phyloP scores from a whole-genome alignment of 306 rosid genomes.

The Cyamopsis tetragonoloba region DNA sequence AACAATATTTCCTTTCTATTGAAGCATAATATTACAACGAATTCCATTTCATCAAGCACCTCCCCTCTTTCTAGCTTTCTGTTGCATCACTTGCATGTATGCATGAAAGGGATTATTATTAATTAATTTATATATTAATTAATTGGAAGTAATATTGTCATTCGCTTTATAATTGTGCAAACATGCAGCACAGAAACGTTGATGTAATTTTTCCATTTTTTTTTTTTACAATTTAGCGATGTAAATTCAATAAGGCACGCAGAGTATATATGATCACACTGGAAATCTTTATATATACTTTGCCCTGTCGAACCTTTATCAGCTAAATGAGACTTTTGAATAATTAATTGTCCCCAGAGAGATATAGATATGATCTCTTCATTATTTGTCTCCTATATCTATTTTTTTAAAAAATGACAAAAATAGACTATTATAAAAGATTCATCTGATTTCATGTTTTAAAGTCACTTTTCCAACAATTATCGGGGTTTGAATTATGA shows the following conservation, averaged over 20 bases:
- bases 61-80: background rate
- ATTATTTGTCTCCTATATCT: too few species aligned
- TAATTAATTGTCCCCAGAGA: background rate
- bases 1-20: background rate
- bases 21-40: conserved; percentile 1
- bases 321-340: conserved; percentile 1
- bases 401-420: too few species aligned
- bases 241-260: background rate
- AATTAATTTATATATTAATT: conserved; percentile 3
- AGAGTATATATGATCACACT: conserved; percentile 1
- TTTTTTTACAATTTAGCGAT: conserved; percentile 17
- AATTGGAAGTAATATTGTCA: conserved; percentile 22
- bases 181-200: too few species aligned
- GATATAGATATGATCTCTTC: background rate
- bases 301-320: background rate
- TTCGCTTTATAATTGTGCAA: conserved; percentile 22
- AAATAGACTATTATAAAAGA: too few species aligned
- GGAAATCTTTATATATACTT: background rate
- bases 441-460: too few species aligned
- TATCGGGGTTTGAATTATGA: too few species aligned
- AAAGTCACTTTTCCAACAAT: too few species aligned
- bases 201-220: too few species aligned
- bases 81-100: background rate
- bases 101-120: background rate
- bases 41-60: background rate